Conservation (phyloP, 108 stramenopile species). For the Cyclostephanos invisitatus region DNA sequence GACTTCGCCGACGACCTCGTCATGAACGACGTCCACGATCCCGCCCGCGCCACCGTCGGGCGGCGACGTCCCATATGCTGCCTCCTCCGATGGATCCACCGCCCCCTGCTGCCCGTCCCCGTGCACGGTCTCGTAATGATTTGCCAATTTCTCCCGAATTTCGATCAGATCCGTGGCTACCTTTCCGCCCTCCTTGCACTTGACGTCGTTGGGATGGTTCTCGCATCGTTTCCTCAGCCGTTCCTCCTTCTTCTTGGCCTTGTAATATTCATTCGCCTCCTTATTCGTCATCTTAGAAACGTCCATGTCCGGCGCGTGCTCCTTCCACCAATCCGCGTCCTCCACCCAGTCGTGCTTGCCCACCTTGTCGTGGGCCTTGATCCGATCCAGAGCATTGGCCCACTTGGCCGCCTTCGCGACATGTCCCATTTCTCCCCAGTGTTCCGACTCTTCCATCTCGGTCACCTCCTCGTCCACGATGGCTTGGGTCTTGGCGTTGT, state of each 20-base stretch:
- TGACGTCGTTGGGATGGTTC: conserved; percentile 6
- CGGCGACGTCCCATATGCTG: background rate
- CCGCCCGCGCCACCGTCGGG: conserved; percentile 7
- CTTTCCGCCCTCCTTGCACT: conserved; percentile 10
- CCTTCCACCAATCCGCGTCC: conserved; percentile 38
- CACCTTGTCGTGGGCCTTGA: conserved; percentile 21
- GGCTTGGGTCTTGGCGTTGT: conserved; percentile 50
- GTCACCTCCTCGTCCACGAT: conserved; percentile 37
- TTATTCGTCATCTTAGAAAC: conserved; percentile 20
- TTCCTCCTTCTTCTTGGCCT: conserved; percentile 28
- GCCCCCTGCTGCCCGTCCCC: background rate
- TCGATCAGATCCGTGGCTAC: conserved; percentile 25
- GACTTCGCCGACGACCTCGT: background rate
- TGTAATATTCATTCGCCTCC: conserved; percentile 8
- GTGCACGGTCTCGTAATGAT: conserved; percentile 13
- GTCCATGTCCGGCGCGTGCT: conserved; percentile 35
- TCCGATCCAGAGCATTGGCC: background rate
- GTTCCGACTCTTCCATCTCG: conserved; percentile 31
- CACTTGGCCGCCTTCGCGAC: background rate
- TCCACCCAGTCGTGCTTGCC: conserved; percentile 36
- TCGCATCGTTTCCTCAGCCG: conserved; percentile 2
- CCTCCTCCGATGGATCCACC: background rate
- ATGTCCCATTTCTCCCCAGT: conserved; percentile 35
- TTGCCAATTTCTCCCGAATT: conserved; percentile 28
- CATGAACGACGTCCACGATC: background rate